These are phyloP conservation scores for Xylaria sp. DNA, from an alignment of 2,329 filamentous ascomycete genomes.

Conservation along the genomic window DNA sequence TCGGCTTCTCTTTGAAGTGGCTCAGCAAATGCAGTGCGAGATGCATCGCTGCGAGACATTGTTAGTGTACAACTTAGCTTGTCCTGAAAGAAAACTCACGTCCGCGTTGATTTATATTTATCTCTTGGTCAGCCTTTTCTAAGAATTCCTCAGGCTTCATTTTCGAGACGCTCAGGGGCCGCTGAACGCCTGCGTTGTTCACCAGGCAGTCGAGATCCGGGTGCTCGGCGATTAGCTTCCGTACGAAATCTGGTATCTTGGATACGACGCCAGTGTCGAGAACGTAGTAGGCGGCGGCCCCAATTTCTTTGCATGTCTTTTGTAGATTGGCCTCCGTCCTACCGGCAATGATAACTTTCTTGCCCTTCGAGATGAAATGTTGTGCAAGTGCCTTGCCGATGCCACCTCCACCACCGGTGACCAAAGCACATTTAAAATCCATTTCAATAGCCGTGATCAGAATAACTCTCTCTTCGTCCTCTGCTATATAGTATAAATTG, in stretches of 20 bases:
- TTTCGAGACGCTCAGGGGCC: not conserved
- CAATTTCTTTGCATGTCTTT: not conserved
- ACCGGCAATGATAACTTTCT: not conserved
- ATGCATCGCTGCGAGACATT: not conserved
- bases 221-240: not conserved
- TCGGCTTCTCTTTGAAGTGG: not conserved
- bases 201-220: conserved; percentile 1
- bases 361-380: not conserved
- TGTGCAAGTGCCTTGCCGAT: conserved; percentile 1
- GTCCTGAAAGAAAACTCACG: not conserved
- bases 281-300: not conserved
- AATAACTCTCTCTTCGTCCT: not conserved
- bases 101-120: conserved; percentile 1
- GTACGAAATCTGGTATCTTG: not conserved
- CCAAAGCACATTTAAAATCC: conserved; percentile 1
- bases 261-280: not conserved
- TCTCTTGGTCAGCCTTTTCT: not conserved
- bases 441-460: not conserved
- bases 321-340: not conserved
- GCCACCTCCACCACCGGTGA: not conserved
- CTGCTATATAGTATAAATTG: not conserved
- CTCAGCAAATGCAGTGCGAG: not conserved
- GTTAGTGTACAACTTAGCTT: not conserved
- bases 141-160: conserved; percentile 4
- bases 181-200: not conserved